Percentiles rank a stretch among this genome's conserved stretches.
Evolutionary conservation across 2,329 filamentous ascomycete species (phyloP).

Genomic region (Neofusicoccum laricinum): DNA sequence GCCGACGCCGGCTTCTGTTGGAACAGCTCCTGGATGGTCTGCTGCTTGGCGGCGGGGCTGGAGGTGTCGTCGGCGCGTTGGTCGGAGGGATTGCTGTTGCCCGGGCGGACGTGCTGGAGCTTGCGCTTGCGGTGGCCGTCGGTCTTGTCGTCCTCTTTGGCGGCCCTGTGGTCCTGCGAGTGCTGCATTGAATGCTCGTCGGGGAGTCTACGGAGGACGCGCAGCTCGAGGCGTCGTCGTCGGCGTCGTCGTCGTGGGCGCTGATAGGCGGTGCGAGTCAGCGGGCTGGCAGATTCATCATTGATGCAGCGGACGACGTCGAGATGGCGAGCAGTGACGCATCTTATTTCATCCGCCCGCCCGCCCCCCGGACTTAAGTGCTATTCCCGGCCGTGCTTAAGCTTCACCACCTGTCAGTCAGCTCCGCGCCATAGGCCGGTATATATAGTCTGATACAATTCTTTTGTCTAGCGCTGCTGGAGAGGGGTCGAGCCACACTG

Average conservation of each 20-base stretch:
- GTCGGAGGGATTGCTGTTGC: neutral
- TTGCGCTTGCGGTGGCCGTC: constrained; percentile 18
- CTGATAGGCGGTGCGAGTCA: constrained; percentile 10
- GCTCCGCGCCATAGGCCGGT: neutral
- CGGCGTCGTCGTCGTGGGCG: neutral
- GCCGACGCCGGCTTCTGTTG: constrained; percentile 26
- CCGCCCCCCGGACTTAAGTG: neutral
- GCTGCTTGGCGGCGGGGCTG: constrained; percentile 24
- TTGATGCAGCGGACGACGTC: neutral
- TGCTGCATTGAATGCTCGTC: constrained; percentile 15
- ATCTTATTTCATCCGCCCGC: constrained; percentile 13
- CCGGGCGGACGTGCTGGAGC: constrained; percentile 10
- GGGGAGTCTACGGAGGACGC: neutral
- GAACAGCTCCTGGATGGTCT: constrained; percentile 46
- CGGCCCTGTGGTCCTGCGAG: constrained; percentile 11
- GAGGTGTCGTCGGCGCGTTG: neutral
- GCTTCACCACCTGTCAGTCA: neutral
- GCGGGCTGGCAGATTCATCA: neutral
- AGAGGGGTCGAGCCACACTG: neutral
- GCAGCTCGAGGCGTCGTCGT: constrained; percentile 1
- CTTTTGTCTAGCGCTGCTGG: constrained; percentile 12
- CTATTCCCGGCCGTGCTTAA: neutral
- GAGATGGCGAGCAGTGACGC: constrained; percentile 1
- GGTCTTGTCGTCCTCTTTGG: constrained; percentile 14
- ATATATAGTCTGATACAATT: constrained; percentile 1